Percentiles rank a stretch among this genome's conserved stretches.
These are phyloP conservation scores for Curvularia lunata DNA, from an alignment of 2,329 filamentous ascomycete species.

Conservation along the genomic window DNA sequence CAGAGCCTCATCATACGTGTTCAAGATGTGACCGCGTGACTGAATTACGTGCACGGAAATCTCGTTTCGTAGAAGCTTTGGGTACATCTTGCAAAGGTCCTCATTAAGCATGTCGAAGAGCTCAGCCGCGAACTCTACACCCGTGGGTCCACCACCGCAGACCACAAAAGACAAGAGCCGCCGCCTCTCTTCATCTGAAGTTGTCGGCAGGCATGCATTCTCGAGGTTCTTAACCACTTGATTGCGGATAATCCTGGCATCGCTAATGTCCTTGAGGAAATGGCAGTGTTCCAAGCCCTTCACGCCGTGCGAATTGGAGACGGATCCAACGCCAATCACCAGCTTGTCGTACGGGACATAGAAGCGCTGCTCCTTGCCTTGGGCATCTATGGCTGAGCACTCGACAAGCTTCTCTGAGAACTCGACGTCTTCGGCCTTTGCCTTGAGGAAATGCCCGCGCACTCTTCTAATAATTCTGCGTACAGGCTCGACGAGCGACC, in stretches of 20 bases:
- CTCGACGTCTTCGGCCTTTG: slow-evolving; percentile 84
- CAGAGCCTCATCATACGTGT: slow-evolving; percentile 95
- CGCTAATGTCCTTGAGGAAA: slow-evolving; percentile 93
- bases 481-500: slow-evolving; percentile 92
- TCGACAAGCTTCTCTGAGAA: slow-evolving; percentile 92
- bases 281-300: slow-evolving; percentile 92
- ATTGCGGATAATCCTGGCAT: slow-evolving; percentile 89
- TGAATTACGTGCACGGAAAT: slow-evolving; percentile 98
- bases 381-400: slow-evolving; percentile 72
- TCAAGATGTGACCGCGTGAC: slow-evolving; percentile 90
- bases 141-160: slow-evolving; percentile 92
- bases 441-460: slow-evolving; percentile 88
- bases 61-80: slow-evolving; percentile 89
- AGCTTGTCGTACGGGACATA: slow-evolving; percentile 98
- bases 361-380: slow-evolving; percentile 78
- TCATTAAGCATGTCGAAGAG: slow-evolving; percentile 96
- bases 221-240: slow-evolving; percentile 89
- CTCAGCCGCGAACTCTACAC: slow-evolving; percentile 97
- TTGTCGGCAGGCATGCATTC: slow-evolving; percentile 89
- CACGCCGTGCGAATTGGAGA: slow-evolving; percentile 93
- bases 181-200: slow-evolving; percentile 82
- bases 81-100: slow-evolving; percentile 77
- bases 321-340: slow-evolving; percentile 87
- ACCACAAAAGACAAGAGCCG: slow-evolving; percentile 94
- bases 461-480: slow-evolving; percentile 80